Evolutionary conservation across 768 basidiomycete species (phyloP).

Genomic region (Terana coerulea): DNA sequence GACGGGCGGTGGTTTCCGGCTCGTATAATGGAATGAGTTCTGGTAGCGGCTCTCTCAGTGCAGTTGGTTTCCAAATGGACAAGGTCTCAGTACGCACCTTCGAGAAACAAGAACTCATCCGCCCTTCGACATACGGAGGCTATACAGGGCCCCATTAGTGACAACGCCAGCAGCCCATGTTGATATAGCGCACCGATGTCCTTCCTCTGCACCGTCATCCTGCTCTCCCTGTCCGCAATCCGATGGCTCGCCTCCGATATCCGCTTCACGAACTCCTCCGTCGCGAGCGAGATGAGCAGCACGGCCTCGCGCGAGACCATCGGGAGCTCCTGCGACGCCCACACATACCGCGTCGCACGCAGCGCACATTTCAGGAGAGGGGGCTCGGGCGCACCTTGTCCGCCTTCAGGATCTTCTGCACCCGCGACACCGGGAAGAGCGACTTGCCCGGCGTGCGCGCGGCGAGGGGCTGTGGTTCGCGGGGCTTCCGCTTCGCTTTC

Average conservation of each 20-base stretch:
- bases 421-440: conserved; percentile 67
- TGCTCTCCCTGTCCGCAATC: conserved; percentile 65
- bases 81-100: conserved; percentile 44
- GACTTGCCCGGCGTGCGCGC: conserved; percentile 60
- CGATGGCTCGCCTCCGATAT: conserved; percentile 68
- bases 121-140: conserved; percentile 59
- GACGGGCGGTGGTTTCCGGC: conserved; percentile 40
- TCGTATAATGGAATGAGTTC: conserved; percentile 57
- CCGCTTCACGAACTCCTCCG: conserved; percentile 84
- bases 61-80: neutral
- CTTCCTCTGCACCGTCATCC: conserved; percentile 71
- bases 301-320: conserved; percentile 74
- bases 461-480: neutral
- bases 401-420: conserved; percentile 83
- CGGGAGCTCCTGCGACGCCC: conserved; percentile 76
- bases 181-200: conserved; percentile 61
- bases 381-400: conserved; percentile 57
- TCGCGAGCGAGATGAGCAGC: conserved; percentile 75
- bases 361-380: neutral
- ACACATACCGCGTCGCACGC: neutral
- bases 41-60: conserved; percentile 20
- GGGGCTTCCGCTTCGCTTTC: conserved; percentile 1
- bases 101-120: conserved; percentile 77
- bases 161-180: neutral
- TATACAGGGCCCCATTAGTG: conserved; percentile 28